Conservation (phyloP, 1,284 basidiomycete genomes). For the Pascua sp. region DNA sequence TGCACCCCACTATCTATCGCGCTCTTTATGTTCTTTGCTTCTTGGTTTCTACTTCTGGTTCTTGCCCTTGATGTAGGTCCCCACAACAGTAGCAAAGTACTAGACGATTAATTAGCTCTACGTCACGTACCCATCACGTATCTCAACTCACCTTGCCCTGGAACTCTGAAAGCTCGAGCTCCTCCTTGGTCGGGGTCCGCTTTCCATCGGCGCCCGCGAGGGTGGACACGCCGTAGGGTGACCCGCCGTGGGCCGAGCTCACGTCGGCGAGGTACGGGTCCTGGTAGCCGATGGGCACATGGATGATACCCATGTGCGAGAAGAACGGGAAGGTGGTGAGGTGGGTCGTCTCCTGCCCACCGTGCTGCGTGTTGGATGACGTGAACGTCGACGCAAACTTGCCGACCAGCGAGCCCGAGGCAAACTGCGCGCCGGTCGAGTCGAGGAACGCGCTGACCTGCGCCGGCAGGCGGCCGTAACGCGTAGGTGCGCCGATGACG, state of each 20-base stretch:
- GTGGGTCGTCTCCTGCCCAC: constrained; percentile 57
- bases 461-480: constrained; percentile 56
- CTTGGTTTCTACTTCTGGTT: not conserved
- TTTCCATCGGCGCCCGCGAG: constrained; percentile 62
- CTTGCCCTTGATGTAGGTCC: constrained; percentile 7
- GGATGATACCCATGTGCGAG: constrained; percentile 61
- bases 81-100: constrained; percentile 4
- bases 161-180: constrained; percentile 61
- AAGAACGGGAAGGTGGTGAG: constrained; percentile 66
- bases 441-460: constrained; percentile 60
- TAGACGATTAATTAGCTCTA: not conserved
- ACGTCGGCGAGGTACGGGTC: constrained; percentile 59
- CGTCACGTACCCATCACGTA: not conserved
- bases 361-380: constrained; percentile 41
- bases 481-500: constrained; percentile 69
- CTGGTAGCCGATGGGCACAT: constrained; percentile 73
- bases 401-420: constrained; percentile 63
- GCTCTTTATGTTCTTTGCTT: too few relatives aligned
- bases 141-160: constrained; percentile 54
- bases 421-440: constrained; percentile 70
- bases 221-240: constrained; percentile 62
- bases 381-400: constrained; percentile 59
- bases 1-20: too few relatives aligned
- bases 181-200: constrained; percentile 60
- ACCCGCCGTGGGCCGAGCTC: constrained; percentile 65